Conservation (phyloP, 139 green algal genomes). For the Marvania coccoides region DNA sequence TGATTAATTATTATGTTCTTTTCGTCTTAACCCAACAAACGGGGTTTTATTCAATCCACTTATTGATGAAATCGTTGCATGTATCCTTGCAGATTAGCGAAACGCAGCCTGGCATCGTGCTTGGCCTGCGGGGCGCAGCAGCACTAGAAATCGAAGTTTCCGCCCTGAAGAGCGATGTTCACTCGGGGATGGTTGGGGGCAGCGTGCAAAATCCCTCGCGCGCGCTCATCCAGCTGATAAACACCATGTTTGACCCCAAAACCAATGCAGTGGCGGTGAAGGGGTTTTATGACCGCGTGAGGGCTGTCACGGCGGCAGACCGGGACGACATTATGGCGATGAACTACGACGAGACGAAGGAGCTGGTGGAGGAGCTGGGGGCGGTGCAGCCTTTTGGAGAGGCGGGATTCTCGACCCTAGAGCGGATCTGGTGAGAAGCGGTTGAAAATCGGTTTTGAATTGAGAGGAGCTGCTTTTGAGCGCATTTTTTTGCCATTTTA, state of each 20-base stretch:
- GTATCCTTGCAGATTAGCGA: too few species aligned
- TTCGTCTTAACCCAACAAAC: too few species aligned
- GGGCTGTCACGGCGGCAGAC: slow-evolving; percentile 31
- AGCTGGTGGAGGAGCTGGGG: slow-evolving; percentile 35
- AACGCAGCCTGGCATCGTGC: slow-evolving; percentile 24
- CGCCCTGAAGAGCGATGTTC: slow-evolving; percentile 48
- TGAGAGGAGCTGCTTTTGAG: background rate
- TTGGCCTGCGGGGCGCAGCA: slow-evolving; percentile 41
- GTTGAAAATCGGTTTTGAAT: too few species aligned
- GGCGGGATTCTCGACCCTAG: slow-evolving; percentile 45
- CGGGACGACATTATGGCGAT: slow-evolving; percentile 37
- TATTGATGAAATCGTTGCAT: too few species aligned
- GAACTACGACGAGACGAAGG: slow-evolving; percentile 36
- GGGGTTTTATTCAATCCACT: too few species aligned
- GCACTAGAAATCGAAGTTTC: slow-evolving; percentile 39
- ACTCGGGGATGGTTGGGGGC: slow-evolving; percentile 54
- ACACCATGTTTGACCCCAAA: slow-evolving; percentile 31
- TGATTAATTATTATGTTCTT: too few species aligned
- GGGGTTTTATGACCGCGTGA: slow-evolving; percentile 63
- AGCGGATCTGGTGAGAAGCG: slow-evolving; percentile 48
- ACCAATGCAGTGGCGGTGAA: slow-evolving; percentile 26
- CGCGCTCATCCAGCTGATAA: slow-evolving; percentile 50
- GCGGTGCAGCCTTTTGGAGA: slow-evolving; percentile 40
- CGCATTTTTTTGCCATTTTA: background rate
- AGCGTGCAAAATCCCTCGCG: slow-evolving; percentile 48